These are phyloP conservation scores for Hyphopichia wangnamkhiaoensis DNA, from an alignment of 1,139 yeast species.

Conservation along the genomic window DNA sequence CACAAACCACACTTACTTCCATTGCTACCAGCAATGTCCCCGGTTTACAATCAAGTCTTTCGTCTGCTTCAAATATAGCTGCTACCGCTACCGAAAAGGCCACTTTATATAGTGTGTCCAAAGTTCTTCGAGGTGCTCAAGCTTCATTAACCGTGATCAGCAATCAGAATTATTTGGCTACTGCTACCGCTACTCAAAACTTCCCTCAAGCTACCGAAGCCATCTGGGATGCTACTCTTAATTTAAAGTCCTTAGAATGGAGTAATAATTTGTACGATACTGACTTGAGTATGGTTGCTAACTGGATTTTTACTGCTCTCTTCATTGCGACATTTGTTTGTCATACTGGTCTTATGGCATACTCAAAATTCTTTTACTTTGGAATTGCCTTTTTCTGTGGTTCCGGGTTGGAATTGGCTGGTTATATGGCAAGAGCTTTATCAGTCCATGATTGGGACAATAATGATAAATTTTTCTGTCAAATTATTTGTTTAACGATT, in stretches of 20 bases:
- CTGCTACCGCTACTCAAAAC: slow-evolving; percentile 33
- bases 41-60: slow-evolving; percentile 15
- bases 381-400: slow-evolving; percentile 33
- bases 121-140: slow-evolving; percentile 35
- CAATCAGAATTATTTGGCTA: slow-evolving; percentile 38
- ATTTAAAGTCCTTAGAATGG: slow-evolving; percentile 27
- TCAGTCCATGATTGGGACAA: slow-evolving; percentile 19
- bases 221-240: slow-evolving; percentile 32
- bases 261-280: slow-evolving; percentile 28
- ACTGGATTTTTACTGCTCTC: slow-evolving; percentile 30
- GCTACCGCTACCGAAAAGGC: slow-evolving; percentile 13
- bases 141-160: slow-evolving; percentile 37
- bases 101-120: slow-evolving; percentile 19
- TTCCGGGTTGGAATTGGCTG: slow-evolving; percentile 28
- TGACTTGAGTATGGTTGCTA: slow-evolving; percentile 27
- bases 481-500: slow-evolving; percentile 35
- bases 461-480: slow-evolving; percentile 27
- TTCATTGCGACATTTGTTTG: slow-evolving; percentile 25
- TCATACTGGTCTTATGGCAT: slow-evolving; percentile 17
- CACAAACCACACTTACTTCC: slow-evolving; percentile 18
- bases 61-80: slow-evolving; percentile 16
- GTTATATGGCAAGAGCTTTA: slow-evolving; percentile 22
- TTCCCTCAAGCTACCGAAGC: slow-evolving; percentile 33
- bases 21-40: slow-evolving; percentile 23
- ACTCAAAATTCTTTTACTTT: slow-evolving; percentile 31